Evolutionary conservation across 176 grass and related monocot species (phyloP).

Genomic region (Avena sativa): DNA sequence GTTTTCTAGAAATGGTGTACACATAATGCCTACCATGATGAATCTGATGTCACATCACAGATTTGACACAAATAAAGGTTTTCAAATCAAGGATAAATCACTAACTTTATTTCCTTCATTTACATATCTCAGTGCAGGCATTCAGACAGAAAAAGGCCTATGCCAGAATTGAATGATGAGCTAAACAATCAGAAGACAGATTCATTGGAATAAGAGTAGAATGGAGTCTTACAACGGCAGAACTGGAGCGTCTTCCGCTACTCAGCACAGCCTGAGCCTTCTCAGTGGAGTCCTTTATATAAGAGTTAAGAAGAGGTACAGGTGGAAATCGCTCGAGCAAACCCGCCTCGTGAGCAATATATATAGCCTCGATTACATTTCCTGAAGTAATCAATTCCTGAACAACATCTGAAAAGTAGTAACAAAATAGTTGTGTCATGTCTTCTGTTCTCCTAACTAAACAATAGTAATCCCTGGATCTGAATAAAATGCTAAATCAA

Average conservation of each 20-base stretch:
- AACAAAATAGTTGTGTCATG: conserved; percentile 32
- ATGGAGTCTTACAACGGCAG: conserved; percentile 59
- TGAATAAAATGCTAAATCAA: conserved; percentile 19
- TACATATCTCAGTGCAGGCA: background rate
- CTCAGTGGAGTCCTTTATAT: conserved; percentile 56
- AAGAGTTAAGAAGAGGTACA: conserved; percentile 62
- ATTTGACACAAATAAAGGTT: conserved; percentile 15
- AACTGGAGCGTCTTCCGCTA: conserved; percentile 56
- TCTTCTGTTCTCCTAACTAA: conserved; percentile 25
- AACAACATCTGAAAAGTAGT: conserved; percentile 64
- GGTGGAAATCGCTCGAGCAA: conserved; percentile 66
- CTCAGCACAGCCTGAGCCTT: conserved; percentile 65
- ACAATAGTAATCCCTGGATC: background rate
- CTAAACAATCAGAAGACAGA: conserved; percentile 1
- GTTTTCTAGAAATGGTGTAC: background rate
- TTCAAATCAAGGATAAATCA: conserved; percentile 1
- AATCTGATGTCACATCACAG: background rate
- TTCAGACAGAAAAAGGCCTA: background rate
- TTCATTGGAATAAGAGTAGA: background rate
- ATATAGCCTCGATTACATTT: conserved; percentile 71
- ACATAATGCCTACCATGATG: background rate
- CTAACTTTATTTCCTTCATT: background rate
- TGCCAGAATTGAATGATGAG: background rate
- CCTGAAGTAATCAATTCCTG: conserved; percentile 62
- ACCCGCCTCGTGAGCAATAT: conserved; percentile 68